Percentiles rank a stretch among this genome's conserved stretches.
These are phyloP conservation scores for Sugiyamaella xylanicola DNA, from an alignment of 1,139 yeast species.

Conservation along the genomic window DNA sequence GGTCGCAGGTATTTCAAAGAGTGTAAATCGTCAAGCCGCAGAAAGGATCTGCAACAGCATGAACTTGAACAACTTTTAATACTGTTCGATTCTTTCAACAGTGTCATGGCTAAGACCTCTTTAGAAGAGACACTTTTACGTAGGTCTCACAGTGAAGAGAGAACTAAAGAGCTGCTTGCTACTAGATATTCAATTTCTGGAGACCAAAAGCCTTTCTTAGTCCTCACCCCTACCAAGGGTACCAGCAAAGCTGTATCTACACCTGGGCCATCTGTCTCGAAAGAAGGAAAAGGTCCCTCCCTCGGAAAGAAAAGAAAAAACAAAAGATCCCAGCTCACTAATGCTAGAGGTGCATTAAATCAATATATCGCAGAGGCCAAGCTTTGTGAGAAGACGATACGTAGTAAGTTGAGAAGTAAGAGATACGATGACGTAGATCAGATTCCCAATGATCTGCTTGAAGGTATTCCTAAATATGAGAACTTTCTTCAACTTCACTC, in stretches of 20 bases:
- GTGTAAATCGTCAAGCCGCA: background rate
- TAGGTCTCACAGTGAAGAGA: conserved; percentile 49
- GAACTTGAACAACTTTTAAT: background rate
- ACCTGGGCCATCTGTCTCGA: too few relatives aligned
- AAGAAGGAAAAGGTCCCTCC: conserved; percentile 30
- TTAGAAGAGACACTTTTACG: conserved; percentile 59
- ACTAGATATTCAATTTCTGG: conserved; percentile 60
- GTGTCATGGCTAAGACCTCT: conserved; percentile 10
- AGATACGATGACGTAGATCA: background rate
- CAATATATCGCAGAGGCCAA: conserved; percentile 11
- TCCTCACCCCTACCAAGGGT: conserved; percentile 51
- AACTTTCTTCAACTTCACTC: conserved; percentile 55
- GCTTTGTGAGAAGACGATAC: background rate
- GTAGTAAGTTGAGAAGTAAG: background rate
- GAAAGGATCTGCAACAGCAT: background rate
- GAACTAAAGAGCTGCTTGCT: conserved; percentile 53
- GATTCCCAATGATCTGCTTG: background rate
- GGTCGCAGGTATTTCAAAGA: background rate
- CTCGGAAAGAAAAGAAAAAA: background rate
- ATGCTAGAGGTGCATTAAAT: conserved; percentile 25
- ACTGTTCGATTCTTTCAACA: background rate
- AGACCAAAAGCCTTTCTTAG: conserved; percentile 59
- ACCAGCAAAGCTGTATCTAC: too few relatives aligned
- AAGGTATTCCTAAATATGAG: conserved; percentile 43
- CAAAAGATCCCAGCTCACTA: conserved; percentile 4